These are phyloP conservation scores for Phytophthora nicotianae DNA, from an alignment of 352 stramenopile species.

Conservation along the genomic window DNA sequence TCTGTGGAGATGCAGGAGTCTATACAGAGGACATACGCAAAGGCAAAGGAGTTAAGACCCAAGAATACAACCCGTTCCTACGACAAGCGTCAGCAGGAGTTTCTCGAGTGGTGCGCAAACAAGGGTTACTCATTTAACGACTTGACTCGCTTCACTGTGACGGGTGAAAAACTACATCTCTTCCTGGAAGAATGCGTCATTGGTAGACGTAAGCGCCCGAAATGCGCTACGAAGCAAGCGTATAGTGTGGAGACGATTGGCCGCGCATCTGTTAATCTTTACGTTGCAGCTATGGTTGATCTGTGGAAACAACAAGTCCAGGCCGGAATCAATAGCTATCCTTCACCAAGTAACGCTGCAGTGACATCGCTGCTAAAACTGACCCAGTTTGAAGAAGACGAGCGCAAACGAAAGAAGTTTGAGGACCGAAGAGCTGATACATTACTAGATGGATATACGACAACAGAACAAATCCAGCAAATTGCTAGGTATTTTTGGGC, in stretches of 20 bases:
- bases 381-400: slow-evolving; percentile 6
- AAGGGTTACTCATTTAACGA: not conserved
- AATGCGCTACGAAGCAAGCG: not conserved
- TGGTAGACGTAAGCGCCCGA: not conserved
- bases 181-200: slow-evolving; percentile 14
- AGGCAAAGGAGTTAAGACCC: not conserved
- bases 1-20: not conserved
- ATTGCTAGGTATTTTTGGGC: not conserved
- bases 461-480: too few relatives aligned
- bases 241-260: not conserved
- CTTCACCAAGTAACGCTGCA: not conserved
- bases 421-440: slow-evolving; percentile 1
- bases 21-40: not conserved
- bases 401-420: slow-evolving; percentile 5
- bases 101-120: not conserved
- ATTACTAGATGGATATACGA: slow-evolving; percentile 7
- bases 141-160: slow-evolving; percentile 2
- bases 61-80: not conserved
- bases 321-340: not conserved
- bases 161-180: slow-evolving; percentile 3
- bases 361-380: slow-evolving; percentile 3
- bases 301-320: not conserved
- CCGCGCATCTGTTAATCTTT: not conserved
- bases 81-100: not conserved
- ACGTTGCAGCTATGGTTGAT: slow-evolving; percentile 3